Evolutionary conservation across 2,329 filamentous ascomycete genomes (phyloP).

Genomic region (Sarocladiaceae sp.): DNA sequence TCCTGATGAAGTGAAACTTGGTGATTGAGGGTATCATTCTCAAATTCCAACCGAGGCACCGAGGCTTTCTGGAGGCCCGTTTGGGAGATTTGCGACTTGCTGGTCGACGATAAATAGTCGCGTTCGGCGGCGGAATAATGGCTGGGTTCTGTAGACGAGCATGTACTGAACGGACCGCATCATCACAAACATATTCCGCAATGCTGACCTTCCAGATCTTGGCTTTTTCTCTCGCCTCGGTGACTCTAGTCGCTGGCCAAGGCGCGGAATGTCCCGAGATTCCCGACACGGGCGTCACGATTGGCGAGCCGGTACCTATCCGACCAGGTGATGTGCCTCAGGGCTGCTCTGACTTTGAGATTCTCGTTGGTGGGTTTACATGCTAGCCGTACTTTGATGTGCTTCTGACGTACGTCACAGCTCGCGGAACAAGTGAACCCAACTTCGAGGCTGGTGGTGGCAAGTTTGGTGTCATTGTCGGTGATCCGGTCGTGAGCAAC

Average conservation of each 20-base stretch:
- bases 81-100: not conserved
- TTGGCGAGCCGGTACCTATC: conserved; percentile 9
- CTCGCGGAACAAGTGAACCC: conserved; percentile 14
- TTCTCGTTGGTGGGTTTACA: conserved; percentile 12
- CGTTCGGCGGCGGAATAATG: too few species aligned
- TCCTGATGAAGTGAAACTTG: too few species aligned
- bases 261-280: not conserved
- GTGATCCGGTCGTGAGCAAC: conserved; percentile 14
- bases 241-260: not conserved
- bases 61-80: not conserved
- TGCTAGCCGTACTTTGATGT: too few species aligned
- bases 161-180: too few species aligned
- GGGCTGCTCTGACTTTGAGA: conserved; percentile 14
- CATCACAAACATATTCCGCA: too few species aligned
- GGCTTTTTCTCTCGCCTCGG: not conserved
- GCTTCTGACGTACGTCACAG: not conserved
- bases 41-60: conserved; percentile 1
- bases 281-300: not conserved
- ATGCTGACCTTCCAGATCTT: not conserved
- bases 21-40: too few species aligned
- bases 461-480: conserved; percentile 15
- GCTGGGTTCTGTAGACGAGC: too few species aligned
- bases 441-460: conserved; percentile 11
- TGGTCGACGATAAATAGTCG: not conserved
- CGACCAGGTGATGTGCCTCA: conserved; percentile 10